These are phyloP conservation scores for Pseudopyrenochaeta lycopersici DNA, from an alignment of 2,329 filamentous ascomycete genomes.

Conservation along the genomic window DNA sequence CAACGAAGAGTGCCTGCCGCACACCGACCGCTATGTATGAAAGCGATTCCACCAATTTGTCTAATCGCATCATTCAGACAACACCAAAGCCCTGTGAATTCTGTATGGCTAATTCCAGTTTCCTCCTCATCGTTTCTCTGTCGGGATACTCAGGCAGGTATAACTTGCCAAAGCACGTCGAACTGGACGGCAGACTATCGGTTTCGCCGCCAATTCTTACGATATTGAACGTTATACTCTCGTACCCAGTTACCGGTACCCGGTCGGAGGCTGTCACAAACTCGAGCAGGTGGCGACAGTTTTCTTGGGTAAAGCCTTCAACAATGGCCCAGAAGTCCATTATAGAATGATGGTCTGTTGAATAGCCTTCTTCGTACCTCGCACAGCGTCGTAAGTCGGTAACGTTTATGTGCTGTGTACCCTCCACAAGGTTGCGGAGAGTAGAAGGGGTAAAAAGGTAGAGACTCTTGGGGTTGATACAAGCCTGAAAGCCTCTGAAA, in stretches of 20 bases:
- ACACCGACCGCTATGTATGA: no score
- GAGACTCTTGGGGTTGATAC: slow-evolving; percentile 75
- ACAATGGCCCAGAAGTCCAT: slow-evolving; percentile 87
- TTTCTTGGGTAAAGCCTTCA: slow-evolving; percentile 69
- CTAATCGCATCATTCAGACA: slow-evolving; percentile 19
- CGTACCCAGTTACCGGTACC: slow-evolving; percentile 85
- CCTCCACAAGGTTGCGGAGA: slow-evolving; percentile 83
- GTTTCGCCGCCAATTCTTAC: slow-evolving; percentile 75
- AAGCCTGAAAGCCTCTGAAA: slow-evolving; percentile 78
- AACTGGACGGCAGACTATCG: slow-evolving; percentile 77
- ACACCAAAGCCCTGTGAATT: slow-evolving; percentile 87
- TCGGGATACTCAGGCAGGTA: slow-evolving; percentile 83
- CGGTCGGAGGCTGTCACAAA: slow-evolving; percentile 95
- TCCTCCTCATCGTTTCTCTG: slow-evolving; percentile 74
- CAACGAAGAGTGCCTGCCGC: no score
- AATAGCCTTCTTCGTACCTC: slow-evolving; percentile 82
- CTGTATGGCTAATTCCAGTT: slow-evolving; percentile 84
- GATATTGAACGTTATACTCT: slow-evolving; percentile 83
- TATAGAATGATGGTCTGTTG: slow-evolving; percentile 73
- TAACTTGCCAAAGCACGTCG: slow-evolving; percentile 92
- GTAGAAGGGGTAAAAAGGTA: slow-evolving; percentile 55
- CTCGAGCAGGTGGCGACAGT: slow-evolving; percentile 81
- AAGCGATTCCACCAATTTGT: neutral
- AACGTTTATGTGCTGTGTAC: slow-evolving; percentile 81
- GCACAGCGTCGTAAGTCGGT: slow-evolving; percentile 73